Evolutionary conservation across 2,329 filamentous ascomycete species (phyloP).

Genomic region (Gremmenia infestans): DNA sequence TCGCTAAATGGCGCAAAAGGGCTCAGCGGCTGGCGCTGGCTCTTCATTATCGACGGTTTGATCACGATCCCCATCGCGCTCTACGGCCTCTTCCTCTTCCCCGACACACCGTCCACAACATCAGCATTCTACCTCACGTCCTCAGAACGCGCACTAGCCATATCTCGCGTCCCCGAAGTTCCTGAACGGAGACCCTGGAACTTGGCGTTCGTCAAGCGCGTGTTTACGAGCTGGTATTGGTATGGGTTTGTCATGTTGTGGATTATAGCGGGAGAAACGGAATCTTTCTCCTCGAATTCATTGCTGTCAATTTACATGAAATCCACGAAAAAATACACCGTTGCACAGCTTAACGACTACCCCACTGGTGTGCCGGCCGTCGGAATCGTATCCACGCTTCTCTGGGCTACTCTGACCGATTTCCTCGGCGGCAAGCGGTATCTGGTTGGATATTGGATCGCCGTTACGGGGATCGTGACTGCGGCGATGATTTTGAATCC

Average conservation of each 20-base stretch:
- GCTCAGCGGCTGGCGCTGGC: slow-evolving; percentile 47
- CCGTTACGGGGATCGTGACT: slow-evolving; percentile 57
- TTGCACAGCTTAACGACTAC: slow-evolving; percentile 48
- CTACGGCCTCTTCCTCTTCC: slow-evolving; percentile 46
- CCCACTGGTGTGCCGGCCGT: slow-evolving; percentile 49
- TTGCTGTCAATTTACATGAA: slow-evolving; percentile 49
- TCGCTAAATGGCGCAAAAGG: slow-evolving; percentile 39
- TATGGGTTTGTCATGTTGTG: slow-evolving; percentile 63
- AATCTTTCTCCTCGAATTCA: slow-evolving; percentile 63
- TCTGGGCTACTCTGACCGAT: slow-evolving; percentile 67
- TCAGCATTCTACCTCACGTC: slow-evolving; percentile 38
- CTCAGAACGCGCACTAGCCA: slow-evolving; percentile 38
- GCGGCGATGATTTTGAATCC: slow-evolving; percentile 52
- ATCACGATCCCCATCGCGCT: slow-evolving; percentile 52
- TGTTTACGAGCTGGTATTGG: slow-evolving; percentile 58
- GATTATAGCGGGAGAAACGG: slow-evolving; percentile 67
- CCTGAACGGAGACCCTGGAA: slow-evolving; percentile 38
- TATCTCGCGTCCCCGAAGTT: slow-evolving; percentile 40
- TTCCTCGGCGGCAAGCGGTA: slow-evolving; percentile 58
- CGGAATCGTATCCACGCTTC: slow-evolving; percentile 50
- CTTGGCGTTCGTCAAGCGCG: slow-evolving; percentile 46
- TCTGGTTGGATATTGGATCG: slow-evolving; percentile 63
- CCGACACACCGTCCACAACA: slow-evolving; percentile 39
- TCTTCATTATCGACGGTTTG: slow-evolving; percentile 48
- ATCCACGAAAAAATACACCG: slow-evolving; percentile 39